phyloP scores from a whole-genome alignment of 78 protist species.

The Polysphondylium violaceum region DNA sequence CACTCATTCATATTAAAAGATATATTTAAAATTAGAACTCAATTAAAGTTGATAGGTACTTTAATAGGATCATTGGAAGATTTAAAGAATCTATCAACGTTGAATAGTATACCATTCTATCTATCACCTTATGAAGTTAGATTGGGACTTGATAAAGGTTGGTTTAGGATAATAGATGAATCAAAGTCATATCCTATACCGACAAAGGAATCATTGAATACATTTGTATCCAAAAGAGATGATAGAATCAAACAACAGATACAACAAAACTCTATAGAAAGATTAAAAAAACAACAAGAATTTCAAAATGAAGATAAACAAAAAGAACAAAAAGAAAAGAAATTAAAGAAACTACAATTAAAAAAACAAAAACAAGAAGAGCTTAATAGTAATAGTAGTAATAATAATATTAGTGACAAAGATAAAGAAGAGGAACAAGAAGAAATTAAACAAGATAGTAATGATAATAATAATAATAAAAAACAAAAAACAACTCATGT shows the following conservation, averaged over 20 bases:
- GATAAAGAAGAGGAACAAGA: not conserved
- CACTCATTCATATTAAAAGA: not conserved
- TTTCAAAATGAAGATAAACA: not conserved
- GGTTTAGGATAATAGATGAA: slow-evolving; percentile 45
- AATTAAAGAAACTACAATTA: not conserved
- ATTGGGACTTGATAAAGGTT: slow-evolving; percentile 44
- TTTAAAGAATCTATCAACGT: not conserved
- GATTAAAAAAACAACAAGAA: slow-evolving; percentile 39
- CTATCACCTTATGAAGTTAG: slow-evolving; percentile 32
- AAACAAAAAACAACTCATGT: not conserved
- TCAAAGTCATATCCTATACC: not conserved
- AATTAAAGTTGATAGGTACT: slow-evolving; percentile 33
- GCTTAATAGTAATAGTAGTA: not conserved
- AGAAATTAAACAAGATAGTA: not conserved
- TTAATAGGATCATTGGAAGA: slow-evolving; percentile 22
- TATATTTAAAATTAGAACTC: slow-evolving; percentile 2
- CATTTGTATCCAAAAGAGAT: not conserved
- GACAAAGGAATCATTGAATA: not conserved
- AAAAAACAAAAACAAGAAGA: not conserved
- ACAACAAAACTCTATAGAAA: not conserved
- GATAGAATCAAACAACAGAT: not conserved
- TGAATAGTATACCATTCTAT: slow-evolving; percentile 24
- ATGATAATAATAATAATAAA: too few species aligned
- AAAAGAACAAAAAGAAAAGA: not conserved
- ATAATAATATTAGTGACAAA: not conserved